Conservation (phyloP, 371 early-diverging fungal genomes). For the Mucor ambiguus region DNA sequence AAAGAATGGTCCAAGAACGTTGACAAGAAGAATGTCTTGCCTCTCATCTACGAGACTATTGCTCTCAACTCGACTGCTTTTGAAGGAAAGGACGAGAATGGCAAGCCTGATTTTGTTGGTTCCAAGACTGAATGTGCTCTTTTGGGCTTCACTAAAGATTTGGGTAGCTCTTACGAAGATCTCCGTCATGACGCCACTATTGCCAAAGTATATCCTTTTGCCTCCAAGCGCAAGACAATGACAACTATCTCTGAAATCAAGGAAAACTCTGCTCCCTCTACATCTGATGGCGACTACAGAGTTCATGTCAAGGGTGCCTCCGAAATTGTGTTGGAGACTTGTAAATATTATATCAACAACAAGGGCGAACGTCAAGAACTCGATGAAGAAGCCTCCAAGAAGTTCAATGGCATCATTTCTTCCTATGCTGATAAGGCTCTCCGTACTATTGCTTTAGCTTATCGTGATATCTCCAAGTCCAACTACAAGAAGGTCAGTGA, state of each 20-base stretch:
- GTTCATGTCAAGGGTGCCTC: conserved; percentile 83
- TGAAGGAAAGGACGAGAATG: conserved; percentile 79
- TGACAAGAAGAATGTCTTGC: conserved; percentile 30
- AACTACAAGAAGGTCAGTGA: conserved; percentile 31
- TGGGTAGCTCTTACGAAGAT: conserved; percentile 65
- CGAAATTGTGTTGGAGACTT: conserved; percentile 74
- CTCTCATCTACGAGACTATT: conserved; percentile 64
- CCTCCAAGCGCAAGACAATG: conserved; percentile 86
- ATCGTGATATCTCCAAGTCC: conserved; percentile 60
- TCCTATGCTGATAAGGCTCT: conserved; percentile 82
- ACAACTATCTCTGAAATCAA: conserved; percentile 56
- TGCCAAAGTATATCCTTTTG: conserved; percentile 72
- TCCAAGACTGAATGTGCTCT: conserved; percentile 95
- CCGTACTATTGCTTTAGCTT: conserved; percentile 87
- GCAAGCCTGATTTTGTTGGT: conserved; percentile 78
- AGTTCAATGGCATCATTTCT: conserved; percentile 65
- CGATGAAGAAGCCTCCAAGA: conserved; percentile 45
- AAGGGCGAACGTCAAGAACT: conserved; percentile 59
- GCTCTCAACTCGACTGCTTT: conserved; percentile 91
- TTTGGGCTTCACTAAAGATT: conserved; percentile 67
- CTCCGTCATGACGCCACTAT: conserved; percentile 62
- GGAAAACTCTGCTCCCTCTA: conserved; percentile 37
- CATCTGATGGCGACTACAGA: conserved; percentile 51
- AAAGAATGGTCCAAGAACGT: conserved; percentile 39
- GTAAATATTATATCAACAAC: conserved; percentile 60